Evolutionary conservation across 345 rosid genomes (phyloP).

Genomic region (Syzygium aqueum): DNA sequence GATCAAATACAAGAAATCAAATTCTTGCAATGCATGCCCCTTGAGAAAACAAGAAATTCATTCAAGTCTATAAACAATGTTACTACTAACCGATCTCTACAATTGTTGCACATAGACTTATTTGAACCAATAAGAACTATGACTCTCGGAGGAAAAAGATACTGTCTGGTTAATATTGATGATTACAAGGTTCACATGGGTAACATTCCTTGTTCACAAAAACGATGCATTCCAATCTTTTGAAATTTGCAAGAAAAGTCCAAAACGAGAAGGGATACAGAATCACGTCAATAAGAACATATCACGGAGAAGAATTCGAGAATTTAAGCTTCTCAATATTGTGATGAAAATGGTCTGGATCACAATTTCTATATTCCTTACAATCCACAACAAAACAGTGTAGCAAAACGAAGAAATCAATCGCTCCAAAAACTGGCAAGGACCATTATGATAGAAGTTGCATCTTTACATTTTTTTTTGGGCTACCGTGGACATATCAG

Average conservation of each 20-base stretch:
- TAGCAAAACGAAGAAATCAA: background rate
- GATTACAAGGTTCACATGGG: background rate
- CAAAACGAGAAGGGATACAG: background rate
- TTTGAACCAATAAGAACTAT: background rate
- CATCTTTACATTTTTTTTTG: no score
- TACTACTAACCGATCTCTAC: background rate
- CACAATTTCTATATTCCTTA: background rate
- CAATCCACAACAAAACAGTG: background rate
- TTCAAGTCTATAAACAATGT: background rate
- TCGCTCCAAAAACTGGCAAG: no score
- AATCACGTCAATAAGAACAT: no score
- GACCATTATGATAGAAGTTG: no score
- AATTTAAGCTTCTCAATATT: no score
- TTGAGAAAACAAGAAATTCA: background rate
- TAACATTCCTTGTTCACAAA: background rate
- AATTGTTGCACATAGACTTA: background rate
- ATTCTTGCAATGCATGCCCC: background rate
- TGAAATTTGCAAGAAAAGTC: background rate
- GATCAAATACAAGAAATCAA: background rate
- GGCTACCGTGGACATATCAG: no score
- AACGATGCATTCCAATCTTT: background rate
- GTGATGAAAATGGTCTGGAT: background rate
- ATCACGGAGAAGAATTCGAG: background rate
- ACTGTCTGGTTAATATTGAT: background rate
- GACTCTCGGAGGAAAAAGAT: background rate